phyloP scores from a whole-genome alignment of 2,329 filamentous ascomycete genomes.

The Metarhizium guizhouense region DNA sequence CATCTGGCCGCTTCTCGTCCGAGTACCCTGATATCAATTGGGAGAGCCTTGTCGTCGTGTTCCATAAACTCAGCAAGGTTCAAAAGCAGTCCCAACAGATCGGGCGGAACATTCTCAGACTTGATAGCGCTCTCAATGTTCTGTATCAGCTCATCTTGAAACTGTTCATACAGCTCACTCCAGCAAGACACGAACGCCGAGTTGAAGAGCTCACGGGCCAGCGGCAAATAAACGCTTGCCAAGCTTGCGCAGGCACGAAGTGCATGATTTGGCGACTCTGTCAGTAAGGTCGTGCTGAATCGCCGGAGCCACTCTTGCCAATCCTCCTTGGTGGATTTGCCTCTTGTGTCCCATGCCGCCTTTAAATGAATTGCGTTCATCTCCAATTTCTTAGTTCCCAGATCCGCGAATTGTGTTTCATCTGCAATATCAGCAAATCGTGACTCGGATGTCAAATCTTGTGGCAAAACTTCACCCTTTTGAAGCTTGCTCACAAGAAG shows the following conservation, averaged over 20 bases:
- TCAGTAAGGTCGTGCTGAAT: constrained; percentile 89
- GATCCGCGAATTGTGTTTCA: constrained; percentile 73
- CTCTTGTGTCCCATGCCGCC: constrained; percentile 91
- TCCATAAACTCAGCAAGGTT: constrained; percentile 99
- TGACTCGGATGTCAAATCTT: constrained; percentile 83
- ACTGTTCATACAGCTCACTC: constrained; percentile 95
- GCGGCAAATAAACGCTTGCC: constrained; percentile 81
- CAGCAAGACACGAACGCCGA: constrained; percentile 98
- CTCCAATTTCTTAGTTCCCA: constrained; percentile 85
- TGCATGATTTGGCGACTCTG: constrained; percentile 93
- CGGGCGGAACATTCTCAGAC: constrained; percentile 90
- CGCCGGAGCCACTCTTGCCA: constrained; percentile 99
- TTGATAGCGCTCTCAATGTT: constrained; percentile 95
- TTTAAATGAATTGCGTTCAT: constrained; percentile 98
- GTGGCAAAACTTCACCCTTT: constrained; percentile 89
- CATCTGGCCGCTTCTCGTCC: constrained; percentile 94
- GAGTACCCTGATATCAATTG: constrained; percentile 91
- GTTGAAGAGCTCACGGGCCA: constrained; percentile 93
- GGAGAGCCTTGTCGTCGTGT: constrained; percentile 95
- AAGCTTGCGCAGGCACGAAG: constrained; percentile 86
- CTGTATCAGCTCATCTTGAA: constrained; percentile 90
- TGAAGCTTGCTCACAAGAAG: constrained; percentile 86
- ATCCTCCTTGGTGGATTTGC: constrained; percentile 95
- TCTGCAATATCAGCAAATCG: constrained; percentile 70
- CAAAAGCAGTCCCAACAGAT: constrained; percentile 85